Evolutionary conservation across 768 basidiomycete species (phyloP), one percentile per base, ranked within the genome.

Genomic region (Boletus sp.): DNA sequence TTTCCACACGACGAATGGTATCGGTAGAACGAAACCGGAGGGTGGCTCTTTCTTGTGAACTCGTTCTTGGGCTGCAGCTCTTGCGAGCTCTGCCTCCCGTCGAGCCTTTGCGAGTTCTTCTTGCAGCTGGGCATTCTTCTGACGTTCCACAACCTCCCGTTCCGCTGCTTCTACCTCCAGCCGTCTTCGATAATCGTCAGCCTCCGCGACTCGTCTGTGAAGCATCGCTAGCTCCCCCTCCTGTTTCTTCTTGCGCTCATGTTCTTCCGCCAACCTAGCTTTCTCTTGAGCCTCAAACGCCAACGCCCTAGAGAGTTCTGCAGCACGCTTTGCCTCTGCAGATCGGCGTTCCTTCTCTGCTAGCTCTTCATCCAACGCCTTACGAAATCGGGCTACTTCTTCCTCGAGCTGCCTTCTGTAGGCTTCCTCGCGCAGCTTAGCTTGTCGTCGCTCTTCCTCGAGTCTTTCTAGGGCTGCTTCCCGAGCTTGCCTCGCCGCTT

Each of bases 1-100:
- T 21, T 56, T 70, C 69, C 69, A 70, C 10, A 70, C 64, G 19
- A 70, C 70, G 42, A 72, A 70, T 6, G 69, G 69, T 49, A 72
- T 72, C 7, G 70, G 69, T 19, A 70, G 45, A 30, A 70, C 42
- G 55, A 72, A 64, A 25, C 60, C 54, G 7, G 69, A 54, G 3
- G 68, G 62, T 6, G 70, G 54, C 34, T 72, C 70, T 47, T 57
- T 70, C 61, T 65, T 70, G 45, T 52, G 14, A 32, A 38, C 11
- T 27, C 70, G 60, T 37, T 72, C 66, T 14, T 70, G 62, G 8
- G 58, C 62, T 39, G 59, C 60, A 15, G 57, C 41, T 46, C 47
- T 61, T 25, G 68, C 64, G 10, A 37, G 42, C 44, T 63, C 70
- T 4, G 51, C 69, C 47, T 70, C 64, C 40, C 65, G 60, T 49